Base-by-base conservation (phyloP, 352 stramenopile species). In the Thraustotheca clavata region DNA sequence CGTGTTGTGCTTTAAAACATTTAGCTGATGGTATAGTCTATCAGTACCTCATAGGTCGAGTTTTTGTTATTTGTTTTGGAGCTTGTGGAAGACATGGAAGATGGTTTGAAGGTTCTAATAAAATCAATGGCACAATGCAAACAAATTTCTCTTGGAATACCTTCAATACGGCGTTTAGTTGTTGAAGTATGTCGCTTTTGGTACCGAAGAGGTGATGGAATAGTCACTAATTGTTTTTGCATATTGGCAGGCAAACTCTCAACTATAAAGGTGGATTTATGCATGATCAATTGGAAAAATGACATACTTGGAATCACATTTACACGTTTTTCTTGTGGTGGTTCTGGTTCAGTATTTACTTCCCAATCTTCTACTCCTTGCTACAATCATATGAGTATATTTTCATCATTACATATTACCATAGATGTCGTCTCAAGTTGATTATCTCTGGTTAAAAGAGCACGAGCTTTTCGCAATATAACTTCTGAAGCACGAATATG, bases 401-500 rank as follows among this genome's bases (percentile, higher is more conserved):
- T 24, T 47, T 24, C n/a, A 47, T 4, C 4, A 24, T n/a, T 47
- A 47, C n/a, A n/a, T 47, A 47, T 4, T n/a, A 47, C 2, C 22
- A 27, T 4, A 20, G 20, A 43, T 4, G 39, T 47, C 4, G 39
- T 4, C 4, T 47, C 4, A 24, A 18, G 9, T 24, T 1, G 24
- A 2, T 9, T 7, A 9, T 52, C 43, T 11, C 34, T 52, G 16
- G 43, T 52, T 24, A 52, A 31, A 24, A 52, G 24, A 11, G 34
- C 24, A 31, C 43, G 43, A 24, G 36, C 55, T 12, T n/a, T 38
- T 18, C 34, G 24, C 20, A 61, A 38, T 38, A 61, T 27, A 16
- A 24, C n/a, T 27, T 61, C 20, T 20, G 41, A 50, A 24, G 57
- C 57, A 9, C 47, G 38, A 18, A 65, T 20, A 20, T 65, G 38